A percentile compares a stretch with the other conserved stretches of the same genome.
Evolutionary conservation across 75 land plant species (phyloP).

Genomic region (Isoetes taiwanensis): DNA sequence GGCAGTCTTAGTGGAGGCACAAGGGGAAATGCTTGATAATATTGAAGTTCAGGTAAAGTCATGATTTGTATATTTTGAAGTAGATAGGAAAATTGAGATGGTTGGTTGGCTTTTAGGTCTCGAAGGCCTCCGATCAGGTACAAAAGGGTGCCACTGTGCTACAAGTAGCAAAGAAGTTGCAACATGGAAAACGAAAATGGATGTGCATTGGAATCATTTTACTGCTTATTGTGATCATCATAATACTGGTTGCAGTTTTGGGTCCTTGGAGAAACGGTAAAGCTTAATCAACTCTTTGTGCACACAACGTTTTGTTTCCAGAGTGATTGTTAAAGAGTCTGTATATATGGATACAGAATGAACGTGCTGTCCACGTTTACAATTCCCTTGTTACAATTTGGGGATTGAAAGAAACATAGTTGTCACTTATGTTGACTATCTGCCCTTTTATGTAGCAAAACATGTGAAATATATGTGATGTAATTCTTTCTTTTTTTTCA

Average conservation of each 20-base stretch:
- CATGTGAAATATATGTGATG: too few species aligned
- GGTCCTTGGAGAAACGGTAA: background rate
- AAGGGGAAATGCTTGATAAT: constrained; percentile 1
- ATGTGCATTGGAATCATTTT: constrained; percentile 6
- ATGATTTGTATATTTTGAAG: background rate
- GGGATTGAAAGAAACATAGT: too few species aligned
- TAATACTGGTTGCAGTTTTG: background rate
- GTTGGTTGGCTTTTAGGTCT: background rate
- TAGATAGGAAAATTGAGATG: background rate
- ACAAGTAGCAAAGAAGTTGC: background rate
- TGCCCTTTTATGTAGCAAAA: too few species aligned
- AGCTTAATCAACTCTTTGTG: too few species aligned
- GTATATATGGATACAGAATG: too few species aligned
- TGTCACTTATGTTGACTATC: too few species aligned
- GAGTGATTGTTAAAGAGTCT: too few species aligned
- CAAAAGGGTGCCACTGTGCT: background rate
- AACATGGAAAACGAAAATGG: constrained; percentile 3
- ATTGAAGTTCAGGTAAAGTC: background rate
- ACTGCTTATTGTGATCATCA: background rate
- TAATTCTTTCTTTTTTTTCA: too few species aligned
- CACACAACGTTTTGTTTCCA: too few species aligned
- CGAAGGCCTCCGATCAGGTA: constrained; percentile 1
- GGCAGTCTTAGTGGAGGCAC: constrained; percentile 5
- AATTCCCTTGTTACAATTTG: too few species aligned
- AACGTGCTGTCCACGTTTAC: too few species aligned